A percentile compares a stretch with the other conserved stretches of the same genome.
Conservation (phyloP, 345 rosid species). For the Gossypium rotundifolium region DNA sequence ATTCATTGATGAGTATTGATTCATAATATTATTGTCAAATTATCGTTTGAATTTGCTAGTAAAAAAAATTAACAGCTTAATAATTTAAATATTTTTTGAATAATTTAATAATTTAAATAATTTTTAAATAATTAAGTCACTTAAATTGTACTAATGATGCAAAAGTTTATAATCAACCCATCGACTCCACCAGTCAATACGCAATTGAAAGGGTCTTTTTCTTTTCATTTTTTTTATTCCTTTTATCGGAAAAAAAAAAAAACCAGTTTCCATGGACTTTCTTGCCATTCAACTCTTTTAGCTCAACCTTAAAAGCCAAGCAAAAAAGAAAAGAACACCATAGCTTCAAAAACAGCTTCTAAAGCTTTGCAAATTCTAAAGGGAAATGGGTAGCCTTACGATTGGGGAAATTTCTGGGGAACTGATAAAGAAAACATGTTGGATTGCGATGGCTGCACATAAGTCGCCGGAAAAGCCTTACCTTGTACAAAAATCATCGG, state of each 20-base stretch:
- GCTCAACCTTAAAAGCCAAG: background rate
- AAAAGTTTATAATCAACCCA: background rate
- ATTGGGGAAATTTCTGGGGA: conserved; percentile 15
- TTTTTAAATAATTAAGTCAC: no score
- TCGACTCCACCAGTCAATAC: background rate
- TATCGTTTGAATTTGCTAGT: rapidly evolving
- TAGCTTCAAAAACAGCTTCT: background rate
- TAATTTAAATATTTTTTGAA: no score
- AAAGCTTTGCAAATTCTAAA: background rate
- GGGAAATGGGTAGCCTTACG: background rate
- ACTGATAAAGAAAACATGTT: conserved; percentile 35
- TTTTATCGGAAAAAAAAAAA: background rate
- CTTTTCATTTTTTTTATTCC: background rate
- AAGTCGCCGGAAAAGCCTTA: conserved; percentile 20
- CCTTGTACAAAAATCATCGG: conserved; percentile 7
- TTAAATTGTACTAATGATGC: background rate
- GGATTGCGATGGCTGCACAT: conserved; percentile 35
- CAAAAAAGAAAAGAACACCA: background rate
- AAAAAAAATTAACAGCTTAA: no score
- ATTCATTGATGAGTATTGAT: no score
- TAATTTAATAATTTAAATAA: no score
- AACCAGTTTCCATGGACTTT: background rate
- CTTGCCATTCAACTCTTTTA: background rate
- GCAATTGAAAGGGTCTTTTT: background rate
- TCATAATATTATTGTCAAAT: no score